Percentiles rank a stretch among this genome's conserved stretches.
These are phyloP conservation scores for Aleurites moluccanus DNA, from an alignment of 441 rosid genomes.

Conservation along the genomic window DNA sequence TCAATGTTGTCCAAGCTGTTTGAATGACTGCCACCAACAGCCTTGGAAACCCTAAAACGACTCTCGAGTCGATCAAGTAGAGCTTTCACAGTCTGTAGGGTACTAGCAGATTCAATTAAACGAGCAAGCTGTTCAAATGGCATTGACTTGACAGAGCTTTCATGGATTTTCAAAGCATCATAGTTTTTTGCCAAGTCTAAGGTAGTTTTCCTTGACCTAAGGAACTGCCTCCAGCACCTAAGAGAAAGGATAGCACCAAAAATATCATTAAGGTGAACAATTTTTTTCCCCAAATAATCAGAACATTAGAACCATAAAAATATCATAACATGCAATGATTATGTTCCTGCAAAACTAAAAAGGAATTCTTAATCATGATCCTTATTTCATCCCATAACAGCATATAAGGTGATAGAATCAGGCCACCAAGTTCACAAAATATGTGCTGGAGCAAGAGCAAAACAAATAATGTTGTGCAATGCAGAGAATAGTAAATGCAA, in stretches of 20 bases:
- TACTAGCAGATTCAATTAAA: conserved; percentile 61
- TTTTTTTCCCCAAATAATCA: background rate
- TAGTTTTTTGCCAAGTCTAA: conserved; percentile 68
- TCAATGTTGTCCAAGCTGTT: conserved; percentile 64
- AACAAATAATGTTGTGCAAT: too few species aligned
- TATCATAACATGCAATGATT: background rate
- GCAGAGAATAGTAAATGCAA: background rate
- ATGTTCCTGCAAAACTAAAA: too few species aligned
- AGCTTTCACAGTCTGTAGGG: conserved; percentile 59
- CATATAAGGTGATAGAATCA: background rate
- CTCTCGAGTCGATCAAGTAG: conserved; percentile 80
- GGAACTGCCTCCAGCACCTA: conserved; percentile 92
- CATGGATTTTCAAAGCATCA: conserved; percentile 58
- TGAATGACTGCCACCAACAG: conserved; percentile 29
- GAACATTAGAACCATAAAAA: background rate
- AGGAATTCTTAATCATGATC: background rate
- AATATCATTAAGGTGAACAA: background rate
- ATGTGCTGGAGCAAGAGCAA: background rate
- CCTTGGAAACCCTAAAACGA: conserved; percentile 44
- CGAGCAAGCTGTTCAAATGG: conserved; percentile 89
- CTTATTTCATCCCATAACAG: background rate
- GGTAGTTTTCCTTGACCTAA: conserved; percentile 64
- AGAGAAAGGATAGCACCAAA: background rate
- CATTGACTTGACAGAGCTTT: conserved; percentile 45
- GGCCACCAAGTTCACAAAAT: background rate